Base-by-base conservation (phyloP, 352 stramenopile species). In the Phytophthora constricta region DNA sequence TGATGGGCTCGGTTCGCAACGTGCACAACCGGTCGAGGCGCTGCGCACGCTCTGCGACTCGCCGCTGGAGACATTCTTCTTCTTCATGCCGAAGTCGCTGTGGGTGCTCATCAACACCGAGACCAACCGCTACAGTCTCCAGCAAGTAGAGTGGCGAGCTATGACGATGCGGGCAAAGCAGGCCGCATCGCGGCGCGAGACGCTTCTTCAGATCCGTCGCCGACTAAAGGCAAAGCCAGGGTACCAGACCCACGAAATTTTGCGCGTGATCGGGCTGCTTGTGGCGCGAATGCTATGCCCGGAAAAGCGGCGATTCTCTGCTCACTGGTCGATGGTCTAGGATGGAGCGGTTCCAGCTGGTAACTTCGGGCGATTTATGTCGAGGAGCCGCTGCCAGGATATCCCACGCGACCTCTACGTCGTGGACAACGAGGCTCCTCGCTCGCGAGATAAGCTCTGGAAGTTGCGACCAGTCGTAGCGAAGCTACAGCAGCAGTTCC, bases 81-180 rank as follows among this genome's bases (percentile, higher is more conserved):
- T 57, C 16, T 69, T 71, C 20, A 43, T 76, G 31, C 51, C 56
- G 1, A 68, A 61, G n/a, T 41, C 55, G 0, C 17, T 78, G 23
- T 70, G 55, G 65, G 56, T 62, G 4, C 3, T 9, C 1, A 74
- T 78, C 7, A 19, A 28, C 5, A 14, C 10, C 0, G 65, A 74
- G 46, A 70, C 58, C 1, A 81, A 78, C 22, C 61, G 59, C 0
- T 76, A 72, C 56, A 34, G 52, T 1, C 43, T 33, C 0, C 58
- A 74, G 52, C 43, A 50, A 4, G 45, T 66, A 4, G 54, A 45
- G 2, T 0, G 16, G 1, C 51, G 41, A 0, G 41, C 59, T 1
- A 8, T 27, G 2, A 0, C 31, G 39, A 69, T 54, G 53, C 47
- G 22, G n/a, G 39, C 28, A 2, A 63, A 58, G 13, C 52, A 68